These are phyloP conservation scores for Rhizopus stolonifer DNA, from an alignment of 371 early-diverging fungal species.

Conservation along the genomic window DNA sequence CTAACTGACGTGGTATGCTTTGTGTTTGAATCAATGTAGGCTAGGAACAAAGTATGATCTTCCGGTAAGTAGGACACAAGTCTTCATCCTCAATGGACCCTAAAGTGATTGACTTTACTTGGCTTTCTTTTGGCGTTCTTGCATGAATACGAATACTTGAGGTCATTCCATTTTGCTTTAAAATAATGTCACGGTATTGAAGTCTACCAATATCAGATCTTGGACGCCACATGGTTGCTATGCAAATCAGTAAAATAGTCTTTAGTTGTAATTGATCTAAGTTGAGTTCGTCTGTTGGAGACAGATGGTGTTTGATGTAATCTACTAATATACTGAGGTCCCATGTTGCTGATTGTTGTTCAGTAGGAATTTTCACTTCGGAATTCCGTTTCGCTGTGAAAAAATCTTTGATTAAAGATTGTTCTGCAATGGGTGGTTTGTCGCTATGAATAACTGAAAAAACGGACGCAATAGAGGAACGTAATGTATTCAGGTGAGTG, in stretches of 20 bases:
- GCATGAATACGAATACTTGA: too few relatives aligned
- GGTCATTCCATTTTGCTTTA: not conserved
- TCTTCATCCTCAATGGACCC: not conserved
- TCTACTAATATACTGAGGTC: not conserved
- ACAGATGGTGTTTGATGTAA: not conserved
- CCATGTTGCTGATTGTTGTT: not conserved
- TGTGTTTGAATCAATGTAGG: constrained; percentile 1
- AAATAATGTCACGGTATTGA: constrained; percentile 1
- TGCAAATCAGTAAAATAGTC: constrained; percentile 8
- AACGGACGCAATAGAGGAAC: constrained; percentile 11
- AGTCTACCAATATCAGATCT: constrained; percentile 5
- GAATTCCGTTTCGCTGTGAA: constrained; percentile 4
- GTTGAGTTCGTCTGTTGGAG: not conserved
- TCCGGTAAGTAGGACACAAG: not conserved
- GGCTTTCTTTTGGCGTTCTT: constrained; percentile 7
- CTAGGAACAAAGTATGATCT: constrained; percentile 14
- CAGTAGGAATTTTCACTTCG: not conserved
- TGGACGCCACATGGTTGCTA: constrained; percentile 13
- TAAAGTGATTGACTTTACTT: not conserved
- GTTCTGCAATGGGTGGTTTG: constrained; percentile 2
- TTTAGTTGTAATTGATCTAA: constrained; percentile 6
- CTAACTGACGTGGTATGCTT: not conserved
- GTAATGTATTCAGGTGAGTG: constrained; percentile 1
- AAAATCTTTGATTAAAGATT: not conserved
- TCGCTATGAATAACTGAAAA: not conserved